Percentiles rank a stretch among this genome's conserved stretches.
Evolutionary conservation across 768 basidiomycete genomes (phyloP).

Genomic region (Peribolospora baueri): DNA sequence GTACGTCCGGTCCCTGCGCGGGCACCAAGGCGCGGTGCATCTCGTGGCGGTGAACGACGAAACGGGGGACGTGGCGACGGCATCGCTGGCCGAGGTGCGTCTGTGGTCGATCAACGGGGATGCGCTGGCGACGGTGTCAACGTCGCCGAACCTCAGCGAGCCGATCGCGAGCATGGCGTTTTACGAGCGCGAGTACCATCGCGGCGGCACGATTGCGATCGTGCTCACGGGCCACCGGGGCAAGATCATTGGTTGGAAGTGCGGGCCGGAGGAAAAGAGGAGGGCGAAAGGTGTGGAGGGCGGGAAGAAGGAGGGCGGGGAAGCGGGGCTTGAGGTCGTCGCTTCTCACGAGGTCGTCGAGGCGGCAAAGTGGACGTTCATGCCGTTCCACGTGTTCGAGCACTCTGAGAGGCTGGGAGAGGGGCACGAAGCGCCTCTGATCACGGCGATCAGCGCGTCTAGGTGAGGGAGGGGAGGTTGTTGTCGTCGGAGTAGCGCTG

Average conservation of each 20-base stretch:
- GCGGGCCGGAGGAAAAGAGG: too few species aligned
- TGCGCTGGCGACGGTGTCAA: neutral
- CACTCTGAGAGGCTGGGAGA: too few species aligned
- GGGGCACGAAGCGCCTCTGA: too few species aligned
- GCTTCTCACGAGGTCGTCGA: neutral
- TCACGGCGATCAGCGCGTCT: too few species aligned
- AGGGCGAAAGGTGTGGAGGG: too few species aligned
- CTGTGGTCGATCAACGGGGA: conserved; percentile 1
- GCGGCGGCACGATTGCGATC: neutral
- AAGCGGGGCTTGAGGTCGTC: neutral
- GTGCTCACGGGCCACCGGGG: neutral
- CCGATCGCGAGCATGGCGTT: neutral
- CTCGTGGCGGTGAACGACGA: conserved; percentile 1
- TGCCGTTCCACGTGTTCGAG: too few species aligned
- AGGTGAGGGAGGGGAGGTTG: too few species aligned
- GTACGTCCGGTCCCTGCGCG: neutral
- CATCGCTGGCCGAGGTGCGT: neutral
- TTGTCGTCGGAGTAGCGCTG: too few species aligned
- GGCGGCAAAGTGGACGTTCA: too few species aligned
- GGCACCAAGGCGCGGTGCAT: neutral
- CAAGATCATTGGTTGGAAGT: too few species aligned
- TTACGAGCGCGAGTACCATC: neutral
- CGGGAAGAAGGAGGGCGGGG: neutral
- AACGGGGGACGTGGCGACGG: neutral
- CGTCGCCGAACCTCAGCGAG: neutral